Conservation (phyloP, 306 rosid genomes). For the Rosa lucieae region DNA sequence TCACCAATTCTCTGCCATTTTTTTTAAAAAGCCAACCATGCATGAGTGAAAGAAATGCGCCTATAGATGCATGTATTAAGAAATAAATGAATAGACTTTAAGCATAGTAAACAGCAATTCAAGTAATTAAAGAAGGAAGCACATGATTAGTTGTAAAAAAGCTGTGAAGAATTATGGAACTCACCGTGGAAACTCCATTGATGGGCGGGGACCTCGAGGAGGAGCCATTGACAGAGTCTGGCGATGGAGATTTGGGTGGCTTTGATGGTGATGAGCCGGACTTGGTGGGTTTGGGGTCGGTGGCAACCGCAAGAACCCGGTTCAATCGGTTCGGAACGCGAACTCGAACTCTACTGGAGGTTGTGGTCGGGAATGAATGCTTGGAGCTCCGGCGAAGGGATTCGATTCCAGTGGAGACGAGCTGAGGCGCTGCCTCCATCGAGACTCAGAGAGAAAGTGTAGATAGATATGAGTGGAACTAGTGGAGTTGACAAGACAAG, state of each 20-base stretch:
- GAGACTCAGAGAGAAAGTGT: neutral
- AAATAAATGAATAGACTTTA: too few relatives aligned
- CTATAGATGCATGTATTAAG: too few relatives aligned
- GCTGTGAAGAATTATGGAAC: neutral
- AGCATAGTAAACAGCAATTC: too few relatives aligned
- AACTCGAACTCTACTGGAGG: constrained; percentile 4
- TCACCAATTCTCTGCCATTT: constrained; percentile 76
- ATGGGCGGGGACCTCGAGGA: constrained; percentile 34
- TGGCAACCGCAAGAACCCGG: constrained; percentile 60
- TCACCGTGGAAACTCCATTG: constrained; percentile 77
- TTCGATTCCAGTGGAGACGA: constrained; percentile 59
- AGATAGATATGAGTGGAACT: neutral
- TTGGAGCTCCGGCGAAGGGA: constrained; percentile 35
- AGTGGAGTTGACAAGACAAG: neutral
- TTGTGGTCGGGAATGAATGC: constrained; percentile 8
- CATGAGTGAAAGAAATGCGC: too few relatives aligned
- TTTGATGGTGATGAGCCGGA: constrained; percentile 7
- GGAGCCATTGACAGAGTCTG: constrained; percentile 45
- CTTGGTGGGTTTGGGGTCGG: constrained; percentile 59
- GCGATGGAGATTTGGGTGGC: constrained; percentile 33
- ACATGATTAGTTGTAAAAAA: neutral
- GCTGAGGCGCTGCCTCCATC: constrained; percentile 80
- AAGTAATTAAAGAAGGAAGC: too few relatives aligned
- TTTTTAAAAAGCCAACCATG: neutral
- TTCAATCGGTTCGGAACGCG: constrained; percentile 45